phyloP scores from a whole-genome alignment of 495 filamentous ascomycete species.

The Rostrohypoxylon terebratum region DNA sequence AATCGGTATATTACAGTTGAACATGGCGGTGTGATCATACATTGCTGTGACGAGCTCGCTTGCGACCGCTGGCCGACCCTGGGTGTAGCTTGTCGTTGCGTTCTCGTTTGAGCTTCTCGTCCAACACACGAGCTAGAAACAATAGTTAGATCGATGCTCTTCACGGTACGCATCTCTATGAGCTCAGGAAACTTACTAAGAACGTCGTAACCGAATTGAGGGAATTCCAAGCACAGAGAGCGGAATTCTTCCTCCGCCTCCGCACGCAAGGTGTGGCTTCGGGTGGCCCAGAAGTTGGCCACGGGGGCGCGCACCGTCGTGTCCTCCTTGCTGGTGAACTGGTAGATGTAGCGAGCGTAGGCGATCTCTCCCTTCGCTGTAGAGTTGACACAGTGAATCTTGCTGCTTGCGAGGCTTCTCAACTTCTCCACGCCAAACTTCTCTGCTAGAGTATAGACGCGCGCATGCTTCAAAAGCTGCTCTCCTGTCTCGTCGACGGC shows the following conservation, averaged over 20 bases:
- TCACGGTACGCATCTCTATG: neutral
- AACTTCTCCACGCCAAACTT: constrained; percentile 79
- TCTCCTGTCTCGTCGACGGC: constrained; percentile 76
- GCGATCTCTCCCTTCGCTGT: constrained; percentile 88
- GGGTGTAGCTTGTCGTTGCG: constrained; percentile 66
- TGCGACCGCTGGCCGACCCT: constrained; percentile 59
- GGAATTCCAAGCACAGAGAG: constrained; percentile 85
- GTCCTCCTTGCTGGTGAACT: constrained; percentile 76
- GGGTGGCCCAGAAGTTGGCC: constrained; percentile 89
- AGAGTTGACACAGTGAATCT: constrained; percentile 88
- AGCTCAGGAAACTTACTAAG: constrained; percentile 62
- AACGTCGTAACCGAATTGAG: constrained; percentile 93
- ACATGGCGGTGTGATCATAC: constrained; percentile 21
- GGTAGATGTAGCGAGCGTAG: constrained; percentile 92
- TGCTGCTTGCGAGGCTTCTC: constrained; percentile 81
- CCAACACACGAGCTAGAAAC: constrained; percentile 63
- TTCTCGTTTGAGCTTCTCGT: constrained; percentile 70
- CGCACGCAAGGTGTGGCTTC: constrained; percentile 81
- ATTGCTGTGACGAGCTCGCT: constrained; percentile 63
- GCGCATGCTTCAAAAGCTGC: constrained; percentile 85
- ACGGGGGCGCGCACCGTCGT: constrained; percentile 81
- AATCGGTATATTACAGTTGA: neutral
- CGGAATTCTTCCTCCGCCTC: constrained; percentile 87
- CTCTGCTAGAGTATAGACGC: constrained; percentile 88
- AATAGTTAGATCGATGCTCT: constrained; percentile 30